A percentile compares a stretch with the other conserved stretches of the same genome.
These are phyloP conservation scores for Colletotrichum acutatum DNA, from an alignment of 2,329 filamentous ascomycete genomes.

Conservation along the genomic window DNA sequence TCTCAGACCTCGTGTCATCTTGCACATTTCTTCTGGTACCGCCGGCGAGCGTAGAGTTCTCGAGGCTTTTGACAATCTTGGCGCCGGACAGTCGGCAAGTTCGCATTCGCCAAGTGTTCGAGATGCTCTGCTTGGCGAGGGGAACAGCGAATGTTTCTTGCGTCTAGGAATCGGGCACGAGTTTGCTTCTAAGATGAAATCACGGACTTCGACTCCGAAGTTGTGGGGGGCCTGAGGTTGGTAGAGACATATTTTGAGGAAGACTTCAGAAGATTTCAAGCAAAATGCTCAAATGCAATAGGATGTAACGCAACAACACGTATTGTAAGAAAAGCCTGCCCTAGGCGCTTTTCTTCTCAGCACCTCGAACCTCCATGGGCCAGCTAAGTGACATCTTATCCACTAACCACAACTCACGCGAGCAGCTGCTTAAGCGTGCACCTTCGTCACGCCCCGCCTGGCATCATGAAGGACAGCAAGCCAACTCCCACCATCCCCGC, in stretches of 20 bases:
- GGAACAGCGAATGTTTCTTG: background rate
- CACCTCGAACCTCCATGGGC: background rate
- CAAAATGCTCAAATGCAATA: too few species aligned
- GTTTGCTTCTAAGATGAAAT: background rate
- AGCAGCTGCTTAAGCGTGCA: background rate
- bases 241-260: too few species aligned
- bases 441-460: background rate
- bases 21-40: background rate
- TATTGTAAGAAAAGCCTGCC: too few species aligned
- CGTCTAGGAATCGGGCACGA: background rate
- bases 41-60: background rate
- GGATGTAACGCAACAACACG: too few species aligned
- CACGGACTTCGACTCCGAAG: background rate
- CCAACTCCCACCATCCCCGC: rapidly evolving
- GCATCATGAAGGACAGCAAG: background rate
- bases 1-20: background rate
- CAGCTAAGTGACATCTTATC: background rate
- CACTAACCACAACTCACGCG: background rate
- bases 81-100: background rate
- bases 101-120: background rate
- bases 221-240: background rate
- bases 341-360: too few species aligned
- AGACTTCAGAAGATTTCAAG: too few species aligned
- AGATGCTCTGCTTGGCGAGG: background rate
- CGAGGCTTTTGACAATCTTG: background rate